phyloP scores from a whole-genome alignment of 73 alveolate species.

The Blepharisma stoltei region DNA sequence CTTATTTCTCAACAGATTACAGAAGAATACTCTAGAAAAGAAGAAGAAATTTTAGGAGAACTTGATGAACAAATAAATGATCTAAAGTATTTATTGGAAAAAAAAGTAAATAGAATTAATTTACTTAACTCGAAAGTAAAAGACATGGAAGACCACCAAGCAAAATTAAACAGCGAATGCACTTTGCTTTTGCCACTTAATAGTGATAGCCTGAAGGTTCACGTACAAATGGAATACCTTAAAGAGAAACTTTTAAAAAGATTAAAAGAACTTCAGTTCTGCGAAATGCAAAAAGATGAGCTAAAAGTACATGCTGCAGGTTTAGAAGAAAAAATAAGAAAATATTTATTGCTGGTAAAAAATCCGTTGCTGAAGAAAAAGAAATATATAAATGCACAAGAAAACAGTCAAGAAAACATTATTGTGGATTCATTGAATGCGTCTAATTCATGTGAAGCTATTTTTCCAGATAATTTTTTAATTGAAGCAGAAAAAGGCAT shows the following conservation, averaged over 20 bases:
- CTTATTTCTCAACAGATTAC: constrained; percentile 18
- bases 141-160: neutral
- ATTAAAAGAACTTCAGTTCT: neutral
- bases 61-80: constrained; percentile 14
- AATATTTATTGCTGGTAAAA: neutral
- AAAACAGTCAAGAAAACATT: no score
- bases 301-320: neutral
- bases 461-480: constrained; percentile 5
- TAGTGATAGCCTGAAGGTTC: neutral
- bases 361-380: constrained; percentile 2
- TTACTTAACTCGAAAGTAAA: neutral
- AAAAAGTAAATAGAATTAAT: neutral
- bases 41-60: constrained; percentile 5
- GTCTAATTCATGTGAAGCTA: neutral
- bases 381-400: neutral
- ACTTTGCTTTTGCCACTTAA: neutral
- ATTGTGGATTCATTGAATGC: no score
- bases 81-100: neutral
- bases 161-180: neutral
- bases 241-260: neutral
- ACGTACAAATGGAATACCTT: neutral
- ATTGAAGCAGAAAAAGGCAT: neutral
- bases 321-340: neutral
- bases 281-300: constrained; percentile 12
- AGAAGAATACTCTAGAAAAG: constrained; percentile 3